Base-by-base conservation (phyloP, 2,329 filamentous ascomycete species). In the Aspergillus thermomutatus region DNA sequence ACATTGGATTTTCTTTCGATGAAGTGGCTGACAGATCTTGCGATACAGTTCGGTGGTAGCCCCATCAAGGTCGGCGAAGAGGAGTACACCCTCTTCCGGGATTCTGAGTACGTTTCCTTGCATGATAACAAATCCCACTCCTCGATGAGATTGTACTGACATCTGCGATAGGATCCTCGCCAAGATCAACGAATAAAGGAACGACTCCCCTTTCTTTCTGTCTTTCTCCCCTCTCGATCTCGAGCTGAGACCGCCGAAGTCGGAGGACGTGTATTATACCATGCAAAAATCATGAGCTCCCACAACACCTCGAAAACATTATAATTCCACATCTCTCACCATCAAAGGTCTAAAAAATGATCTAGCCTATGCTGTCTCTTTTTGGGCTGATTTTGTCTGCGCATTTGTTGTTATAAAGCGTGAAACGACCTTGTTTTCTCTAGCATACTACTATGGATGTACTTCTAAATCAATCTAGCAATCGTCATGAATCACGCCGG, bases 61-160 rank as follows among this genome's bases (percentile, higher is more conserved):
- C 89, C 93, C 64, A 87, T 99, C 77, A 97, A 97, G 86, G 91
- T 97, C 68, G 94, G 93, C 67, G 93, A 99, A 70, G 92, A 97
- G 67, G 94, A 99, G 81, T 97, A 86, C 83, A 87, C 89, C 63
- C 87, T 99, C 64, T 99, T 96, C 89, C 86, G 94, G 72, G 94
- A 99, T 80, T 90, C 92, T 82, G 94, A 99, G 93, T 97, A 87
- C 80, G 92, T 89, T 52, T 47, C 28, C 17, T 37, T 10, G 11
- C 27, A 27, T 10, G 11, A 23, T 23, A 26, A 3, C 21, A 17
- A 25, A n/a, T 47, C 41, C 8, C 11, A 6, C 25, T 11, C 3
- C 25, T 31, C 7, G 47, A 10, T 26, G 14, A 19, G n/a, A 25
- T 14, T 7, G 14, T 14, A n/a, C 64, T 69, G 64, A 71, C 52